Evolutionary conservation across 345 rosid genomes (phyloP), one percentile per base, ranked within the genome.

Genomic region (Lumnitzera racemosa): DNA sequence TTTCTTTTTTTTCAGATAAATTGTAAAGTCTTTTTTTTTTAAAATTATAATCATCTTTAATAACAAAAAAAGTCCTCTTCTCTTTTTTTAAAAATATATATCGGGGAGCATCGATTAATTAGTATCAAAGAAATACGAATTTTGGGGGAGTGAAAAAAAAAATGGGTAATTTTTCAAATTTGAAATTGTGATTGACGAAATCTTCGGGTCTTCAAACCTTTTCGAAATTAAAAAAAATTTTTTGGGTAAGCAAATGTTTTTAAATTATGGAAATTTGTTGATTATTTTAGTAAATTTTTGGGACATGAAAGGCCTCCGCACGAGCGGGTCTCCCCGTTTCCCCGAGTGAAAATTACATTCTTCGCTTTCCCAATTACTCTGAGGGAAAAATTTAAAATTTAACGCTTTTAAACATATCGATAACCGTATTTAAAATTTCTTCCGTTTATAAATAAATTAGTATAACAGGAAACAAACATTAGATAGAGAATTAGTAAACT

Each of bases 291-390:
- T 50, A 12, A 58, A 65, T 52, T 52, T 53, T 16, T 46, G 47
- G 67, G 57, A 92, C 77, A 77, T 74, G 80, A 68, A 47, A 62
- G 77, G 71, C 64, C 76, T 67, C 78, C 78, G 83, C 90, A 87
- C 87, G 92, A 78, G 84, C 68, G 90, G 85, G 70, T 72, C 85
- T 75, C 62, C 67, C 57, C 80, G 75, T 76, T 78, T 81, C n/a
- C 73, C 81, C 78, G 74, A 83, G 81, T 71, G 49, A 77, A 76
- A 58, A 70, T 64, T 65, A 54, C 53, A 12, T 46, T 56, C 61
- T 27, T 56, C 63, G 43, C 5, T 49, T 46, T 59, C 73, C 74
- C 61, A 65, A 68, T 59, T 41, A 10, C 73, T 62, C 64, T 52
- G 23, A 16, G 15, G 24, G 53, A 31, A 48, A 43, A 24, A 57